A percentile compares a stretch with the other conserved stretches of the same genome.
These are phyloP conservation scores for Quercus berberidifolia DNA, from an alignment of 306 rosid species.

Conservation along the genomic window DNA sequence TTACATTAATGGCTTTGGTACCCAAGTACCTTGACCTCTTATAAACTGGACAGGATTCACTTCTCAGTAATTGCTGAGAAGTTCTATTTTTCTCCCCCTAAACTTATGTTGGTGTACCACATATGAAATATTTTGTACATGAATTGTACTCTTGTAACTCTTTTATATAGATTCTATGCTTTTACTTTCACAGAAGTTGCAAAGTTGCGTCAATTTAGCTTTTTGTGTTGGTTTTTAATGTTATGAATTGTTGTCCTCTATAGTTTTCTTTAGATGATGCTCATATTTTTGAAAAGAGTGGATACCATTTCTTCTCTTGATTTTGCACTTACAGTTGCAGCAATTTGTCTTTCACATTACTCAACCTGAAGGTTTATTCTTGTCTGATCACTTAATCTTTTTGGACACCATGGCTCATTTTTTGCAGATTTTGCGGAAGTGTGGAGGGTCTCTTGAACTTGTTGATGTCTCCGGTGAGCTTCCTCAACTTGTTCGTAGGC, in stretches of 20 bases:
- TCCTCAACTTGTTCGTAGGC: conserved; percentile 77
- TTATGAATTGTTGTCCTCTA: not conserved
- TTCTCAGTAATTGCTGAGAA: not conserved
- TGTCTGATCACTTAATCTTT: not conserved
- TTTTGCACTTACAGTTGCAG: not conserved
- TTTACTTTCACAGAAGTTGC: not conserved
- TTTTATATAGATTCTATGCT: not conserved
- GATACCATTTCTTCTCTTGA: not conserved
- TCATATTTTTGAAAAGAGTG: not conserved
- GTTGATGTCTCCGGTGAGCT: conserved; percentile 86
- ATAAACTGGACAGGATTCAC: not conserved
- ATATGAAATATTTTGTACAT: not conserved
- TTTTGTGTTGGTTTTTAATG: not conserved
- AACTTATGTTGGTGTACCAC: not conserved
- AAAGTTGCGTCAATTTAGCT: not conserved
- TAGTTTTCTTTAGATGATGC: not conserved
- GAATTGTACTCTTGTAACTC: not conserved
- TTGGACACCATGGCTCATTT: not conserved
- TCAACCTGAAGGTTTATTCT: not conserved
- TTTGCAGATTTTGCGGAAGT: conserved; percentile 75
- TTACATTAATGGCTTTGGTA: not conserved
- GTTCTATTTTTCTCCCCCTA: not conserved
- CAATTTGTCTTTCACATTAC: not conserved
- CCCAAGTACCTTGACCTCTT: not conserved
- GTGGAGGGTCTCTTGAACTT: conserved; percentile 78